Base-by-base conservation (phyloP, 306 rosid genomes). In the Astragalus membranaceus region DNA sequence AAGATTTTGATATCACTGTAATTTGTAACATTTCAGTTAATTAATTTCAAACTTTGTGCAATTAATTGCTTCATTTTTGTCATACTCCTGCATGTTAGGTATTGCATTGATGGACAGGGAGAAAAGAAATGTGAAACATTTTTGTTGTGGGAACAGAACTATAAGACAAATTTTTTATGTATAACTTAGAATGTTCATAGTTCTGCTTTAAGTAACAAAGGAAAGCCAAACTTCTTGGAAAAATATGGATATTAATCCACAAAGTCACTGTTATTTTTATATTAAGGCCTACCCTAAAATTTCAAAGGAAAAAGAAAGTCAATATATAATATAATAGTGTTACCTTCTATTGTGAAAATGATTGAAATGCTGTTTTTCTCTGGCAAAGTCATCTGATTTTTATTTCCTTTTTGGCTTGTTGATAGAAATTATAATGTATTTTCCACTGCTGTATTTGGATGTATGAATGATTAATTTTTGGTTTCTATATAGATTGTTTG, bases 401-500 rank as follows among this genome's bases (percentile, higher is more conserved):
- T n/a, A n/a, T n/a, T n/a, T n/a, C n/a, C n/a, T 66, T 49, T 74
- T 35, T 62, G 52, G 50, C 37, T 42, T 53, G 52, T 8, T 51
- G 8, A 37, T 67, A 53, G 33, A 13, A 52, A 39, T 17, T 49
- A 35, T 35, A 49, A 43, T 67, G 35, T 53, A 67, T 39, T 44
- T 62, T 14, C 20, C 61, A 15, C 26, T 71, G 50, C 41, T 13
- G 8, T 51, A 32, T 68, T 78, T 46, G 65, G 42, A 43, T 30
- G 17, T 39, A 36, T 54, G 37, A 29, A 12, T 55, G 9, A 54
- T 59, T 67, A 3, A 23, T 43, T 53, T 46, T 15, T 29, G 60
- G 75, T 78, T 55, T 76, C 58, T 76, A 9, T 43, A 41, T 81
- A 94, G 99, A 85, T 80, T 94, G 85, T 94, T 94, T 74, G 99